Evolutionary conservation across 208 protist genomes (phyloP).

Genomic region (Crithidia bombi): DNA sequence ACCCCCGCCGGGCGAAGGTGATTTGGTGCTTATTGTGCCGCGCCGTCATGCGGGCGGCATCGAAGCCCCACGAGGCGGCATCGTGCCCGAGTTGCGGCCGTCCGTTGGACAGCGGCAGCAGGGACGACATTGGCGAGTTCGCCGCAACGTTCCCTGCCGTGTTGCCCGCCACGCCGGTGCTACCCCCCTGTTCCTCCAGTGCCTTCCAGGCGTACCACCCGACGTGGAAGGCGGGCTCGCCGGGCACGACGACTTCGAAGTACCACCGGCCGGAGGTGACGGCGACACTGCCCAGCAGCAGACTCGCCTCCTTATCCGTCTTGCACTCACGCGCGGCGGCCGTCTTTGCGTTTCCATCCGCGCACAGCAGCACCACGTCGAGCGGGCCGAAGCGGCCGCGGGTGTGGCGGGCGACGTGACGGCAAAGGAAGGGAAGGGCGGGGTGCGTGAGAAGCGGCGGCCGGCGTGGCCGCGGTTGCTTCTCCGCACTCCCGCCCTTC

Average conservation of each 20-base stretch:
- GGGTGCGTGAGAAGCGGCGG: conserved; percentile 8
- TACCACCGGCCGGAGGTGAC: conserved; percentile 87
- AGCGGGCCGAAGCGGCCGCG: conserved; percentile 65
- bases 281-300: conserved; percentile 71
- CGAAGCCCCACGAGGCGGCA: conserved; percentile 79
- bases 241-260: conserved; percentile 78
- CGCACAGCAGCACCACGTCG: conserved; percentile 53
- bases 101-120: not conserved
- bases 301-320: conserved; percentile 57
- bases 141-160: not conserved
- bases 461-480: not conserved
- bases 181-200: conserved; percentile 29
- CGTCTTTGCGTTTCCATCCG: conserved; percentile 39
- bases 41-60: conserved; percentile 76
- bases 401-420: conserved; percentile 22
- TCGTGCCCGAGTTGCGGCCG: conserved; percentile 66
- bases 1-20: conserved; percentile 55
- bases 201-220: conserved; percentile 57
- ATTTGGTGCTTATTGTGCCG: conserved; percentile 69
- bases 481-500: not conserved
- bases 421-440: conserved; percentile 14
- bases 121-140: conserved; percentile 12
- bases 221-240: conserved; percentile 45
- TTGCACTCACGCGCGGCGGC: conserved; percentile 28
- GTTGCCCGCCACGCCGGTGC: not conserved